A percentile compares a stretch with the other conserved stretches of the same genome.
phyloP scores from a whole-genome alignment of 352 stramenopile genomes.

The Pythium folliculosum region DNA sequence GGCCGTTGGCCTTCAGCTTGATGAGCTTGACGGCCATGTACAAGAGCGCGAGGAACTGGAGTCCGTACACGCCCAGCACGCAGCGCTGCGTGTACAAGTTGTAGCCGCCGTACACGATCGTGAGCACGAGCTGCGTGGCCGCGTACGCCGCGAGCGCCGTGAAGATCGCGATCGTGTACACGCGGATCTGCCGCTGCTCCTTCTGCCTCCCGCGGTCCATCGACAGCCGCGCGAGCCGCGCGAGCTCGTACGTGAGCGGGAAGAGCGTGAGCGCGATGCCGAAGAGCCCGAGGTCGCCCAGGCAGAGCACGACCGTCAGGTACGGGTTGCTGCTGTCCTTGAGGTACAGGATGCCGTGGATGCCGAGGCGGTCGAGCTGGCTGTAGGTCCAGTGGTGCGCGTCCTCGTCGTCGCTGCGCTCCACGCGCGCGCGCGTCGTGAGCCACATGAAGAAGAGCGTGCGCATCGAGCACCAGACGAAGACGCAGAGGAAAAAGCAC shows the following conservation, averaged over 20 bases:
- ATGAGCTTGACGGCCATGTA: constrained; percentile 60
- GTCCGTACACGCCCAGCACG: constrained; percentile 44
- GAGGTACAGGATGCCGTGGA: constrained; percentile 36
- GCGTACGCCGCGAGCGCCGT: constrained; percentile 34
- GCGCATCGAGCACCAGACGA: constrained; percentile 42
- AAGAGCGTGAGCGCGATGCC: constrained; percentile 56
- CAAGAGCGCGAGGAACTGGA: constrained; percentile 53
- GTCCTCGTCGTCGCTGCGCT: constrained; percentile 16
- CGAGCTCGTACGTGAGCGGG: constrained; percentile 62
- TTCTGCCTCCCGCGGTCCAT: constrained; percentile 60
- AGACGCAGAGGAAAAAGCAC: constrained; percentile 58
- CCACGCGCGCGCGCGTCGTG: neutral
- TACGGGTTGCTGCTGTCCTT: constrained; percentile 27
- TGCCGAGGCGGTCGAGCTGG: constrained; percentile 54
- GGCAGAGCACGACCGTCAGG: constrained; percentile 38
- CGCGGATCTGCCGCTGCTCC: constrained; percentile 44
- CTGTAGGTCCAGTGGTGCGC: constrained; percentile 4
- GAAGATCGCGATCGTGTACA: constrained; percentile 39
- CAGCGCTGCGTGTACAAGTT: constrained; percentile 47
- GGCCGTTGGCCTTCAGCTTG: constrained; percentile 46
- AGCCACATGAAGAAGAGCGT: constrained; percentile 49
- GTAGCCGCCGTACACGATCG: constrained; percentile 42
- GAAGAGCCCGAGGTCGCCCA: constrained; percentile 58
- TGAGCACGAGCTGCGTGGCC: constrained; percentile 33
- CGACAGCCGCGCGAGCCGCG: constrained; percentile 52